Conservation (phyloP, 371 early-diverging fungal genomes). For the Circinella umbellata region DNA sequence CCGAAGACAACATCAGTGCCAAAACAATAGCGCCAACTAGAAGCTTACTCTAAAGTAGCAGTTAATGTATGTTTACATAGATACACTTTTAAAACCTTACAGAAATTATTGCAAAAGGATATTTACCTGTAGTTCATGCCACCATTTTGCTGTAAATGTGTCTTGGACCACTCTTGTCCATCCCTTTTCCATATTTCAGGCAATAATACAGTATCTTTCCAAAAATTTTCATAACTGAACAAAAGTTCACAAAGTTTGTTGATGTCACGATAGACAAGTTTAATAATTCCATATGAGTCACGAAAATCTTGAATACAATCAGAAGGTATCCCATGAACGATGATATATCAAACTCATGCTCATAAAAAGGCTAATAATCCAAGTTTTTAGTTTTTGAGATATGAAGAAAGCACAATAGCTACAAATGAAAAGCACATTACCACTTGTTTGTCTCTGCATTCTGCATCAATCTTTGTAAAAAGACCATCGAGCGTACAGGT, state of each 20-base stretch:
- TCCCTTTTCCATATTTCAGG: background rate
- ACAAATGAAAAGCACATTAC: no score
- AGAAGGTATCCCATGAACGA: no score
- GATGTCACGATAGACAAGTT: conserved; percentile 6
- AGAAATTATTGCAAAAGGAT: background rate
- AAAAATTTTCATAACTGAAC: background rate
- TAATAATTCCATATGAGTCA: background rate
- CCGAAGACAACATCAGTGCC: background rate
- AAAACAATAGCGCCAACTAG: conserved; percentile 5
- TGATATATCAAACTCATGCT: no score
- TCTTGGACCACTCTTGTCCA: background rate
- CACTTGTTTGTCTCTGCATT: background rate
- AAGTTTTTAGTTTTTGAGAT: no score
- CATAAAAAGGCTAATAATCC: no score
- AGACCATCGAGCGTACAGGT: background rate
- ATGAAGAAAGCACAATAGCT: no score
- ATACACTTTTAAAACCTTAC: background rate
- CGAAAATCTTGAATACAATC: background rate
- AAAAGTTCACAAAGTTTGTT: background rate
- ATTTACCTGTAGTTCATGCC: conserved; percentile 1
- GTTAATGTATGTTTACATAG: background rate
- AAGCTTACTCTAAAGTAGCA: background rate
- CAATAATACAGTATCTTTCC: background rate
- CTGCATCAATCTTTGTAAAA: background rate
- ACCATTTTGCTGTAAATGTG: background rate